Conservation (phyloP, 768 basidiomycete genomes). For the Mycena epipterygia region DNA sequence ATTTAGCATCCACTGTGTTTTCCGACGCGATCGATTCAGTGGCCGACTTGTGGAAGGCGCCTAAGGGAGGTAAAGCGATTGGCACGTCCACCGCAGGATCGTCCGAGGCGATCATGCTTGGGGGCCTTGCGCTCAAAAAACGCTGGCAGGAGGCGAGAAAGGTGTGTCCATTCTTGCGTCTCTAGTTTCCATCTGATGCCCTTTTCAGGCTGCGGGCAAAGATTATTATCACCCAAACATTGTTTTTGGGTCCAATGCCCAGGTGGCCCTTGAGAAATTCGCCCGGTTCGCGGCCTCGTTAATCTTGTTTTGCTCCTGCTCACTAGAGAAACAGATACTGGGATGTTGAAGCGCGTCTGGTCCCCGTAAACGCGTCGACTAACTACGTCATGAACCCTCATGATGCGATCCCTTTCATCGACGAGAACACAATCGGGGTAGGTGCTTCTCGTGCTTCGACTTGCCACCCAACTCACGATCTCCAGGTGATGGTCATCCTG, state of each 20-base stretch:
- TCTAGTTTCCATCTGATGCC: not conserved
- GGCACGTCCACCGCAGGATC: conserved; percentile 77
- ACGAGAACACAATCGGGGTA: conserved; percentile 78
- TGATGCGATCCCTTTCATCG: conserved; percentile 69
- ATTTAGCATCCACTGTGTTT: conserved; percentile 1
- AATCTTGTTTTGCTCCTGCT: not conserved
- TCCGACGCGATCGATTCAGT: conserved; percentile 44
- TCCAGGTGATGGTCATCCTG: conserved; percentile 63
- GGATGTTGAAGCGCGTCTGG: conserved; percentile 71
- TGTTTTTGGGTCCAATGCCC: conserved; percentile 72
- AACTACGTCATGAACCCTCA: conserved; percentile 69
- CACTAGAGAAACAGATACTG: conserved; percentile 55
- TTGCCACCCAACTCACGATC: not conserved
- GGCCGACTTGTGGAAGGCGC: conserved; percentile 76
- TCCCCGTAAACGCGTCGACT: conserved; percentile 59
- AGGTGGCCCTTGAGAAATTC: conserved; percentile 77
- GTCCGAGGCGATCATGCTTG: conserved; percentile 79
- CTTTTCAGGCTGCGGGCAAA: conserved; percentile 59
- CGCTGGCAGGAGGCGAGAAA: conserved; percentile 71
- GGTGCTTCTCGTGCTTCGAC: not conserved
- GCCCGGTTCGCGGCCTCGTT: conserved; percentile 55
- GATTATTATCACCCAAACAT: conserved; percentile 69
- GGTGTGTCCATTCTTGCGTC: not conserved
- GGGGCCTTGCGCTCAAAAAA: conserved; percentile 78
- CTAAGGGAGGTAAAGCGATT: conserved; percentile 65